Base-by-base conservation (phyloP, 371 early-diverging fungal species). In the Mortierella sp. region DNA sequence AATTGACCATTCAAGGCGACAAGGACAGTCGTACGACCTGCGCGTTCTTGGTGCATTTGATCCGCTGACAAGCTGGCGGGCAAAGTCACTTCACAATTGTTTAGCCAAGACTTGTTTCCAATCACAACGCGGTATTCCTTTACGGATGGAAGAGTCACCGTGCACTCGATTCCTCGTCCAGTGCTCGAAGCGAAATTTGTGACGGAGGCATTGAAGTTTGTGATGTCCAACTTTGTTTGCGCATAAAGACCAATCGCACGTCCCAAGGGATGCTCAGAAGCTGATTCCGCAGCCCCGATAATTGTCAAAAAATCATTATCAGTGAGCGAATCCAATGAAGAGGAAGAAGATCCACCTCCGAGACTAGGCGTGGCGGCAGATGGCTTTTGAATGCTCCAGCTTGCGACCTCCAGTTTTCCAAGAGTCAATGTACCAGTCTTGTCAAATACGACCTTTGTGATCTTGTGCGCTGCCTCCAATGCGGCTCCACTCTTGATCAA, bases 341-440 rank as follows among this genome's bases (percentile, higher is more conserved):
- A 63, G 41, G 52, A 61, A 22, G 65, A 81, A 53, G 53, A 50
- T 4, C 15, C 21, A 45, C 21, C 65, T 59, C 32, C 43, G 16
- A 3, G 60, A 45, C 11, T 41, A 32, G 48, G 58, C 53, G 21
- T 72, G 55, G 67, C 83, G 82, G 43, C 67, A 40, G 4, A 24
- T 3, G 71, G 63, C 70, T 43, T 21, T 28, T 70, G 58, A 11
- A 79, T 16, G 32, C 70, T 79, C 80, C 86, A 83, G 24, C 86
- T 80, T 0, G 92, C 91, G 4, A 98, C 96, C 15, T 89, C 82
- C 66, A 98, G 83, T 65, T 93, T 90, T 50, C 98, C 98, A 6
- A 83, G 68, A 15, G 99, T 99, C 53, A 99, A 77, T 0, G 98
- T 99, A 45, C 98, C 99, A 3, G 98, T 99, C 86, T 99, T 99